These are phyloP conservation scores for Colletotrichum tropicicola DNA, from an alignment of 2,329 filamentous ascomycete species.

Conservation along the genomic window DNA sequence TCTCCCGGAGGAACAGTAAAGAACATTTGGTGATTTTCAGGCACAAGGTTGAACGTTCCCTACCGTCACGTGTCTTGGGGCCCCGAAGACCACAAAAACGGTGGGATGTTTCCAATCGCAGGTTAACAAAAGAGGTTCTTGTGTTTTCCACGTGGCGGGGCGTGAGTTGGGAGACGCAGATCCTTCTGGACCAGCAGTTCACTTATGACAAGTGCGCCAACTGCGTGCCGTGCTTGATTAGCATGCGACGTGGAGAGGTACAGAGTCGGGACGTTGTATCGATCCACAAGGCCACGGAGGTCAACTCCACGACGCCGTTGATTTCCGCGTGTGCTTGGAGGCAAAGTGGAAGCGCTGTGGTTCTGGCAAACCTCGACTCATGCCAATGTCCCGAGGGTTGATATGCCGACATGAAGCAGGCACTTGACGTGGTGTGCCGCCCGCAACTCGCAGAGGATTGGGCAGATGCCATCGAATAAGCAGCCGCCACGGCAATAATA, in stretches of 20 bases:
- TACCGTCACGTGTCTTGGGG: conserved; percentile 6
- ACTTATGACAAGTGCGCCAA: no score
- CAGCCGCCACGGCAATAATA: conserved; percentile 17
- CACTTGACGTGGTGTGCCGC: neutral
- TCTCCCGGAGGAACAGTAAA: neutral
- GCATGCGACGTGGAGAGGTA: neutral
- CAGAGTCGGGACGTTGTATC: neutral
- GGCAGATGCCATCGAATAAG: conserved; percentile 16
- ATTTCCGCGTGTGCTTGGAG: neutral
- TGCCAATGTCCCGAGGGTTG: neutral
- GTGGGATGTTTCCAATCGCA: conserved; percentile 4
- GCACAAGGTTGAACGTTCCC: conserved; percentile 5
- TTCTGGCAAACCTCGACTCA: neutral
- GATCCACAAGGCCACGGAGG: neutral
- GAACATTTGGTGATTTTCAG: neutral
- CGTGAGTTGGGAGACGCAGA: no score
- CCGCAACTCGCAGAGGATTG: neutral
- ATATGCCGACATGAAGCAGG: neutral
- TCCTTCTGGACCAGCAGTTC: no score
- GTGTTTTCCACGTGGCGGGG: no score
- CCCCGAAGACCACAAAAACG: neutral
- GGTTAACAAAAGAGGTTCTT: no score
- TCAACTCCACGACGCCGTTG: neutral
- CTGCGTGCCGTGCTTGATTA: neutral
- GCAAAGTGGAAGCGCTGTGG: neutral